phyloP scores from a whole-genome alignment of 805 yeast genomes.

The Diddensiella caesifluorescens region DNA sequence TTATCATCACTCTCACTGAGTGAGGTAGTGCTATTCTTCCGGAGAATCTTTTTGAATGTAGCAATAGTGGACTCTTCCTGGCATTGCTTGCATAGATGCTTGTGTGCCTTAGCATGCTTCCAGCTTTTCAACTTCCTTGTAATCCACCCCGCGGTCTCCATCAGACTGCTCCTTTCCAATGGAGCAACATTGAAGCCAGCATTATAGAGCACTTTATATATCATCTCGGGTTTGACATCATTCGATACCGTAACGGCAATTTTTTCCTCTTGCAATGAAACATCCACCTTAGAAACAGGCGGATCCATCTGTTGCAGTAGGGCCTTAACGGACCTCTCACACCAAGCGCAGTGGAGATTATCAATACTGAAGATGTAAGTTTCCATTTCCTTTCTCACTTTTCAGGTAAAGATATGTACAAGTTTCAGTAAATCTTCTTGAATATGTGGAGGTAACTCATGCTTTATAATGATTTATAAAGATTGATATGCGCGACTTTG shows the following conservation, averaged over 20 bases:
- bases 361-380: conserved; percentile 28
- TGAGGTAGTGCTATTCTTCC: conserved; percentile 5
- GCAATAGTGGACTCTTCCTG: conserved; percentile 11
- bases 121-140: conserved; percentile 5
- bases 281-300: conserved; percentile 14
- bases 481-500: no score
- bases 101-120: conserved; percentile 13
- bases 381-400: conserved; percentile 11
- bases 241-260: conserved; percentile 26
- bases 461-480: no score
- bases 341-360: conserved; percentile 54
- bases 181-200: conserved; percentile 26
- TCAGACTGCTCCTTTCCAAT: conserved; percentile 10
- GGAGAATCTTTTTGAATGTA: conserved; percentile 16
- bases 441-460: background rate
- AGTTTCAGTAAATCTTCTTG: background rate
- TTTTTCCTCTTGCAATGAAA: conserved; percentile 26
- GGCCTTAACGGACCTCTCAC: conserved; percentile 38
- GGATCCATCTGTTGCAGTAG: conserved; percentile 28
- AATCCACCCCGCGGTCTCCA: background rate
- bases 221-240: conserved; percentile 15
- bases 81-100: conserved; percentile 16
- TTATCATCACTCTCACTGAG: background rate
- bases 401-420: no score
- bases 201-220: conserved; percentile 17